Evolutionary conservation across 2,329 filamentous ascomycete species (phyloP), one percentile per base, ranked within the genome.

Genomic region (Diaporthe destruens): DNA sequence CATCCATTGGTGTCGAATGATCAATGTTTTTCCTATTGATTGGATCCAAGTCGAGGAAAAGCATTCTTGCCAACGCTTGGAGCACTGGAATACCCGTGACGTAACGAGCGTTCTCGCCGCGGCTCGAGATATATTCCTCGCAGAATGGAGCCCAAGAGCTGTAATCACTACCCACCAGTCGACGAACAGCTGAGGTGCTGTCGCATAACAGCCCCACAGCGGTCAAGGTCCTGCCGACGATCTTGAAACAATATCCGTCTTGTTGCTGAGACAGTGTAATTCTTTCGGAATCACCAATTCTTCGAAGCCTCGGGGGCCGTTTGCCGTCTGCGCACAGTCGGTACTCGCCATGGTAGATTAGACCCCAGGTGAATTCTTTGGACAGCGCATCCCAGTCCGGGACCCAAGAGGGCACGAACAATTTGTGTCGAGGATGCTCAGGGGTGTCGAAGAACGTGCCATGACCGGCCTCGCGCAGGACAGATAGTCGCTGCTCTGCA

Each of bases 381-480:
- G 59, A 65, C 16, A 65, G 59, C 2, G 59, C 59, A 11, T 65
- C 59, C 59, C 59, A 65, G 20, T 65, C 34, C n/a, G 42, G 59
- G 11, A 65, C 42, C 59, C 59, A 65, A 4, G 59, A 65, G 5
- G 59, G 59, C n/a, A 65, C 44, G n/a, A 65, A 65, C 16, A 65
- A 32, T 18, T n/a, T 36, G 20, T 65, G 59, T 11, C 59, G 59
- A 8, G 59, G 59, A 32, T 65, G 42, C 59, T 65, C 59, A 1
- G 59, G 59, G 12, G 25, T 65, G n/a, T 32, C 59, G 12, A 20
- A 65, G 12, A 51, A 65, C 3, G 29, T 23, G 3, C 59, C 59
- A 25, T 65, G 44, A 8, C 59, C 59, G 20, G 59, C 59, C 29
- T 65, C 59, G 14, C 59, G 59, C 29, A 65, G 44, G 12, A 65